These are phyloP conservation scores for Scopulariopsis brevicaulis DNA, from an alignment of 2,329 filamentous ascomycete species.

Conservation along the genomic window DNA sequence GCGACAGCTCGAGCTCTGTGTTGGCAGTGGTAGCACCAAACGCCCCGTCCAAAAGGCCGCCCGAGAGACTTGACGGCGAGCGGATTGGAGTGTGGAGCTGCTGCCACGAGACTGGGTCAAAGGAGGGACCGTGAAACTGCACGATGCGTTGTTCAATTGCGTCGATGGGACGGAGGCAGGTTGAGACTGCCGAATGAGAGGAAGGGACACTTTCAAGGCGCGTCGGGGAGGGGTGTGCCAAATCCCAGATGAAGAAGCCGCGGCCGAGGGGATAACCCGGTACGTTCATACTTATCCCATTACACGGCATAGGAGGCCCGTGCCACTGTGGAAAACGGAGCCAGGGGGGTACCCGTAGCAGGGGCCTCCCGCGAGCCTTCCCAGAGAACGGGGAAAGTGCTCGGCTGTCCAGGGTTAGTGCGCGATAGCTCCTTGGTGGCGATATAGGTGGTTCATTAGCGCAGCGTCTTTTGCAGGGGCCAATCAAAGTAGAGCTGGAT, in stretches of 20 bases:
- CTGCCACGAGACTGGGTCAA: not conserved
- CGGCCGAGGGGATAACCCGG: not conserved
- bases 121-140: constrained; percentile 1
- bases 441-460: not conserved
- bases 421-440: not conserved
- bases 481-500: no score
- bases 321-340: not conserved
- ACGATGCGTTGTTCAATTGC: constrained; percentile 6
- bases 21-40: not conserved
- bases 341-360: not conserved
- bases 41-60: not conserved
- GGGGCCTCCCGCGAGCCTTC: not conserved
- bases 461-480: not conserved
- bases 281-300: not conserved
- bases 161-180: not conserved
- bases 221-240: not conserved
- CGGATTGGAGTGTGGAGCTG: not conserved
- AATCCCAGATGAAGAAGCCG: not conserved
- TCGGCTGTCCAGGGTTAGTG: not conserved
- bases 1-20: not conserved
- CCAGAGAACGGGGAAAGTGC: not conserved
- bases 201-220: not conserved
- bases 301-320: not conserved
- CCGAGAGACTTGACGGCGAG: not conserved
- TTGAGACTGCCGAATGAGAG: constrained; percentile 3